A percentile compares a stretch with the other conserved stretches of the same genome.
Conservation (phyloP, 805 yeast genomes). For the Pichia eremophila region DNA sequence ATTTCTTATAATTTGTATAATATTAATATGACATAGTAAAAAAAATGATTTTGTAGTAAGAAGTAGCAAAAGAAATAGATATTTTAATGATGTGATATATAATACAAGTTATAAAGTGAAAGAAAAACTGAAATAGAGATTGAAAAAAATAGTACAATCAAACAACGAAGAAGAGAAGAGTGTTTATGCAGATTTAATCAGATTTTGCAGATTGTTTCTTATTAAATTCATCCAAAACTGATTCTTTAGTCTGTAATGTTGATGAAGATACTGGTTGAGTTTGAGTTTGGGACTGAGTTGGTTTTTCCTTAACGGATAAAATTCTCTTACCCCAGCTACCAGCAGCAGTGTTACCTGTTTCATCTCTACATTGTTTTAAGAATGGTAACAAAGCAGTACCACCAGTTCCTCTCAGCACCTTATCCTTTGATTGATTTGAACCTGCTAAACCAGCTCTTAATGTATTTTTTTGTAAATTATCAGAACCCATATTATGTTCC, state of each 20-base stretch:
- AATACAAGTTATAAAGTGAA: too few species aligned
- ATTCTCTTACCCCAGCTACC: conserved; percentile 83
- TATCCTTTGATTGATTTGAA: conserved; percentile 29
- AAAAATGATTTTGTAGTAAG: too few species aligned
- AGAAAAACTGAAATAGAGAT: too few species aligned
- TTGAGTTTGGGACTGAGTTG: conserved; percentile 7
- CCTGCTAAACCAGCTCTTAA: conserved; percentile 60
- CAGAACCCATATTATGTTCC: conserved; percentile 41
- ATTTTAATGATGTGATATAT: too few species aligned
- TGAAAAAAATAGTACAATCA: too few species aligned
- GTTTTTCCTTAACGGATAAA: conserved; percentile 18
- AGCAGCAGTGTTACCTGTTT: conserved; percentile 90
- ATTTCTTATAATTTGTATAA: background rate
- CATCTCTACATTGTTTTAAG: conserved; percentile 91
- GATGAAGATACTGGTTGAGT: too few species aligned
- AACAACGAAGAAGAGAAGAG: too few species aligned
- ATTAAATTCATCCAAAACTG: background rate
- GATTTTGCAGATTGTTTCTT: background rate
- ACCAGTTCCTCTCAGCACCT: conserved; percentile 77
- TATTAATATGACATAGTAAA: background rate
- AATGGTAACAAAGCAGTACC: conserved; percentile 89
- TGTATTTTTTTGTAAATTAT: conserved; percentile 31
- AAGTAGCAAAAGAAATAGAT: too few species aligned
- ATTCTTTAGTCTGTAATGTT: background rate
- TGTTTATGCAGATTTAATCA: too few species aligned